Percentiles rank a stretch among this genome's conserved stretches.
phyloP scores from a whole-genome alignment of 2,329 filamentous ascomycete species.

The Fusarium stilboides region DNA sequence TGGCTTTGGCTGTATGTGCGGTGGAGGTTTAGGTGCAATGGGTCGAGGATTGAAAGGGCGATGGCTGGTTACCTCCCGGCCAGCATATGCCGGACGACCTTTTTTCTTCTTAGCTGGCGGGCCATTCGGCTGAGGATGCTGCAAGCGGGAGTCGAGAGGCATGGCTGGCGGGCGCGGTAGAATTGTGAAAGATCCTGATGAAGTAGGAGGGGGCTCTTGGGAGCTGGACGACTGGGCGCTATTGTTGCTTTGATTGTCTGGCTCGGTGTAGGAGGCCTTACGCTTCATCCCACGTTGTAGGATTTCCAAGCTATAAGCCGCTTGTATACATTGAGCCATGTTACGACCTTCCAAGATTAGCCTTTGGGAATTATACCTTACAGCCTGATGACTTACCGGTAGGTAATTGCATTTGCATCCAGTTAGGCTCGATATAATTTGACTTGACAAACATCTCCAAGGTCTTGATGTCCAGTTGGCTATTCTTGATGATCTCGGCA shows the following conservation, averaged over 20 bases:
- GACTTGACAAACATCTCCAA: conserved; percentile 64
- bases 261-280: conserved; percentile 47
- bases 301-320: conserved; percentile 58
- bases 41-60: conserved; percentile 54
- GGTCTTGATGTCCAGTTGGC: conserved; percentile 62
- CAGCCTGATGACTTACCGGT: conserved; percentile 55
- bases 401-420: conserved; percentile 65
- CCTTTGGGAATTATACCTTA: not conserved
- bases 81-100: conserved; percentile 62
- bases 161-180: conserved; percentile 47
- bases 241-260: conserved; percentile 52
- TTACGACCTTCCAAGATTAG: conserved; percentile 59
- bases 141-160: conserved; percentile 7
- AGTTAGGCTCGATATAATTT: conserved; percentile 60
- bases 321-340: conserved; percentile 62
- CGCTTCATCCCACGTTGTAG: conserved; percentile 54
- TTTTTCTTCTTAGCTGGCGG: conserved; percentile 57
- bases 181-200: conserved; percentile 28
- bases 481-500: conserved; percentile 71
- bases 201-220: conserved; percentile 9
- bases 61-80: conserved; percentile 56
- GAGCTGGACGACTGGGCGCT: not conserved
- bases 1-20: conserved; percentile 10
- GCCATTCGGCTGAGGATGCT: conserved; percentile 16
- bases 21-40: conserved; percentile 52